phyloP scores from a whole-genome alignment of 2,329 filamentous ascomycete species.

The Ascochyta lentis region DNA sequence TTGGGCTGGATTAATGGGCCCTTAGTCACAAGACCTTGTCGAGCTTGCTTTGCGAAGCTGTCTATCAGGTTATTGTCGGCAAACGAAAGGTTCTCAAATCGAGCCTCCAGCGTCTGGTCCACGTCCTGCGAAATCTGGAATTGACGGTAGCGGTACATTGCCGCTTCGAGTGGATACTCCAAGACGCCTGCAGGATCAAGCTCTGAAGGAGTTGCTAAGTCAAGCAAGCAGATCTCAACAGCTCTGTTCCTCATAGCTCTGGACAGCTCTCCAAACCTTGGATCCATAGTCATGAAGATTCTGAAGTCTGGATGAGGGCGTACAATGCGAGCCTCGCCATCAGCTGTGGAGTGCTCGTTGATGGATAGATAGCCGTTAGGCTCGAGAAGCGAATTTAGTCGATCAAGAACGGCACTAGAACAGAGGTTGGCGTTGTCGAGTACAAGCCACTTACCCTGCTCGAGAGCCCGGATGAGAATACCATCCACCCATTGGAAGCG shows the following conservation, averaged over 20 bases:
- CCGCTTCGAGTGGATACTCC: constrained; percentile 47
- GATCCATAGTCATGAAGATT: constrained; percentile 92
- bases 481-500: constrained; percentile 97
- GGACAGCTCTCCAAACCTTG: constrained; percentile 89
- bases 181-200: constrained; percentile 1
- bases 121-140: constrained; percentile 21
- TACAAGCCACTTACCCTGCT: constrained; percentile 88
- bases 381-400: constrained; percentile 92
- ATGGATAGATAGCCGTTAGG: constrained; percentile 86
- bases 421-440: constrained; percentile 98
- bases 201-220: constrained; percentile 15
- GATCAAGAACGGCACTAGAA: constrained; percentile 90
- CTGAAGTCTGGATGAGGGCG: constrained; percentile 85
- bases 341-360: constrained; percentile 86
- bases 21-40: constrained; percentile 23
- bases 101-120: constrained; percentile 23
- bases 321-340: constrained; percentile 81
- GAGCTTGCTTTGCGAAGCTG: constrained; percentile 42
- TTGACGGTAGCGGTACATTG: constrained; percentile 49
- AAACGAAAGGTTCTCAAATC: constrained; percentile 47
- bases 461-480: constrained; percentile 83
- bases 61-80: constrained; percentile 35
- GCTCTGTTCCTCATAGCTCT: constrained; percentile 96
- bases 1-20: neutral
- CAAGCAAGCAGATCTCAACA: constrained; percentile 79